Conservation (phyloP, 345 rosid species). For the Brassica incana region DNA sequence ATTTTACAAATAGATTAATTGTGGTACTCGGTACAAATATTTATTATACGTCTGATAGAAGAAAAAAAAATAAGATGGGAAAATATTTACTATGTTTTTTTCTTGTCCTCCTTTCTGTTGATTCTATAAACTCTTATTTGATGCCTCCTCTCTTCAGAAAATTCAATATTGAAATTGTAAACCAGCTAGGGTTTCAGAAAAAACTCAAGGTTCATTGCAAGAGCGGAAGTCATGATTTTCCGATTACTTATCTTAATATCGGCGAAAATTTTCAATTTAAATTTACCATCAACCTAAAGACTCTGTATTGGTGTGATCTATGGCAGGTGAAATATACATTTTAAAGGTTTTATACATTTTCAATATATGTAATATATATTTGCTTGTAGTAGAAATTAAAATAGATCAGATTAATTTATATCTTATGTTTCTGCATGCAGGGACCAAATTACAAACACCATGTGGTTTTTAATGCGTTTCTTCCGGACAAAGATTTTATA, state of each 20-base stretch:
- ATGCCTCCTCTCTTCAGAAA: constrained; percentile 21
- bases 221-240: constrained; percentile 22
- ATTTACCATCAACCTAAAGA: background rate
- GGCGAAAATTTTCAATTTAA: constrained; percentile 28
- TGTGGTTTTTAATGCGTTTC: constrained; percentile 15
- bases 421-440: background rate
- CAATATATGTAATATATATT: background rate
- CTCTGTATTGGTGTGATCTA: constrained; percentile 25
- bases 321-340: constrained; percentile 23
- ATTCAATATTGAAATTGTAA: constrained; percentile 24
- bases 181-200: constrained; percentile 10
- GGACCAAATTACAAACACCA: constrained; percentile 26
- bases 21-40: background rate
- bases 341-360: background rate
- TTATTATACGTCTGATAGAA: background rate
- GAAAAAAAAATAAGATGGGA: background rate
- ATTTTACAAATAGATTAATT: background rate
- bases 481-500: constrained; percentile 7
- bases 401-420: background rate
- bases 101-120: constrained; percentile 17
- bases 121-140: constrained; percentile 1
- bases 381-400: background rate
- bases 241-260: constrained; percentile 17
- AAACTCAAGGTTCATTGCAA: constrained; percentile 27
- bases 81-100: background rate